phyloP scores from a whole-genome alignment of 441 rosid species.

The Adansonia gregorii region DNA sequence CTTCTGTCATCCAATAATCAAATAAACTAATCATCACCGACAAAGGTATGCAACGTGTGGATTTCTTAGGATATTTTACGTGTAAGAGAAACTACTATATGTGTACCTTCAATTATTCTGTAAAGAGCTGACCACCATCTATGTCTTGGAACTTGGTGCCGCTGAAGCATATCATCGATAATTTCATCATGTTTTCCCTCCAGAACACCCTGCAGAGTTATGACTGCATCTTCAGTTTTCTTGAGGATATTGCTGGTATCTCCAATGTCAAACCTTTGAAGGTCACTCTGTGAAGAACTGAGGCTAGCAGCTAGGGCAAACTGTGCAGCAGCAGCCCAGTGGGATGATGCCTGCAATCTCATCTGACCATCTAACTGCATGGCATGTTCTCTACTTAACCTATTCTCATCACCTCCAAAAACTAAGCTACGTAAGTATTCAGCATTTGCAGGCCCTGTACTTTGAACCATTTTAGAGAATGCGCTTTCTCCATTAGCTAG shows the following conservation, averaged over 20 bases:
- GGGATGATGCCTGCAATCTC: slow-evolving; percentile 56
- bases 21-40: neutral
- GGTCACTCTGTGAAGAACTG: slow-evolving; percentile 57
- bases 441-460: slow-evolving; percentile 67
- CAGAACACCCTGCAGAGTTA: slow-evolving; percentile 63
- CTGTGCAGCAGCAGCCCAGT: slow-evolving; percentile 62
- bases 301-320: slow-evolving; percentile 52
- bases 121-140: slow-evolving; percentile 73
- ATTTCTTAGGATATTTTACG: neutral
- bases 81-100: slow-evolving; percentile 14
- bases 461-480: slow-evolving; percentile 69
- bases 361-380: slow-evolving; percentile 33
- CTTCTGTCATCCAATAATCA: neutral
- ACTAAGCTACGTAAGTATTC: slow-evolving; percentile 55
- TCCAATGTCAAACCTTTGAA: slow-evolving; percentile 48
- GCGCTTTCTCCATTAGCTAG: slow-evolving; percentile 53
- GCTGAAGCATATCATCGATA: slow-evolving; percentile 49
- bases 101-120: slow-evolving; percentile 65
- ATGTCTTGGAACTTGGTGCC: slow-evolving; percentile 47
- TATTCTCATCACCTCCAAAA: slow-evolving; percentile 41
- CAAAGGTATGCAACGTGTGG: neutral
- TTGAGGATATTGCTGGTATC: slow-evolving; percentile 45
- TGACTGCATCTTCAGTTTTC: slow-evolving; percentile 66
- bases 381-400: slow-evolving; percentile 29
- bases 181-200: slow-evolving; percentile 62